Conservation (phyloP, 768 basidiomycete species). For the Hydnomerulius pinastri region DNA sequence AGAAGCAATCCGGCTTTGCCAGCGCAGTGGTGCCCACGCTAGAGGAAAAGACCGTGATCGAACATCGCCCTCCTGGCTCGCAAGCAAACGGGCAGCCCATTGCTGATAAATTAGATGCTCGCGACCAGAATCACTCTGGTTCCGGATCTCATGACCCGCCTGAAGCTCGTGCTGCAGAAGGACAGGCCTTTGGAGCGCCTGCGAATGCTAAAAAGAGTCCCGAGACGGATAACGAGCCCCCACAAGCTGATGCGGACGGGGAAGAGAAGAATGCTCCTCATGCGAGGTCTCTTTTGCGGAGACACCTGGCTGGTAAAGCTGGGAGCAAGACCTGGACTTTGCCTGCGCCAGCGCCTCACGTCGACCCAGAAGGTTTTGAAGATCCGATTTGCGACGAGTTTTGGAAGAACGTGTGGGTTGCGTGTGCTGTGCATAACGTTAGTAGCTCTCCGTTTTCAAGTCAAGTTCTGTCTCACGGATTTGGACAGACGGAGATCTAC, state of each 20-base stretch:
- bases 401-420: constrained; percentile 89
- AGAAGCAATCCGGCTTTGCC: constrained; percentile 56
- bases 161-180: constrained; percentile 42
- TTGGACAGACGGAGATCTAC: constrained; percentile 84
- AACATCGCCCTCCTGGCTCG: constrained; percentile 43
- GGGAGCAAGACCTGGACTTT: constrained; percentile 61
- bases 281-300: constrained; percentile 53
- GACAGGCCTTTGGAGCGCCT: constrained; percentile 54
- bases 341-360: constrained; percentile 65
- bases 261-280: constrained; percentile 51
- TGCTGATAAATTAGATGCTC: constrained; percentile 26
- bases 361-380: constrained; percentile 78
- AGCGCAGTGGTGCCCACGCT: constrained; percentile 65
- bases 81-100: constrained; percentile 30
- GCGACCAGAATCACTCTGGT: constrained; percentile 13
- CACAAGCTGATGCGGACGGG: constrained; percentile 45
- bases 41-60: constrained; percentile 64
- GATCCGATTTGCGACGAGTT: constrained; percentile 88
- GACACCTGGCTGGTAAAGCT: constrained; percentile 56
- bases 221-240: constrained; percentile 47
- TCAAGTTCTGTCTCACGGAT: neutral
- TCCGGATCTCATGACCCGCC: neutral
- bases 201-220: constrained; percentile 44
- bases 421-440: constrained; percentile 87
- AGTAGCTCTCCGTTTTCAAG: constrained; percentile 28